Conservation (phyloP, 495 filamentous ascomycete species). For the Apodospora peruviana region DNA sequence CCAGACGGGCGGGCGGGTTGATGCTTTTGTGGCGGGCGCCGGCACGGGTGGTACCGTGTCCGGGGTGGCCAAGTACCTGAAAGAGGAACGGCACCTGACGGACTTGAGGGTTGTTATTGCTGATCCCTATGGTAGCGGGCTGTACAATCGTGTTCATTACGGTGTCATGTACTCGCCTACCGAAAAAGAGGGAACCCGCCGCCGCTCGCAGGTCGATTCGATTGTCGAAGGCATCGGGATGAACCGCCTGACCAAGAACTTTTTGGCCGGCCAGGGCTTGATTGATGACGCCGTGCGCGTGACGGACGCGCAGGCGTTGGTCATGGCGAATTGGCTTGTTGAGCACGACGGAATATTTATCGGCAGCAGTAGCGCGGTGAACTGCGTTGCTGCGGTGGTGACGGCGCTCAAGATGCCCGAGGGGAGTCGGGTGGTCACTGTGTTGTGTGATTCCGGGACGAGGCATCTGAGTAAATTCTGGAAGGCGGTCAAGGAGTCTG, state of each 20-base stretch:
- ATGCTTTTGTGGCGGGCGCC: conserved; percentile 93
- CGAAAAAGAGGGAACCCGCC: conserved; percentile 83
- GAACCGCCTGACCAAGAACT: conserved; percentile 86
- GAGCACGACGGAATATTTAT: conserved; percentile 95
- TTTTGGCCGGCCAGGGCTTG: conserved; percentile 75
- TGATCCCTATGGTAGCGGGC: conserved; percentile 88
- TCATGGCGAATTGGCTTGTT: conserved; percentile 91
- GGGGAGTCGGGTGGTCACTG: conserved; percentile 78
- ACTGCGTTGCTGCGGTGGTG: conserved; percentile 85
- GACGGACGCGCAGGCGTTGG: conserved; percentile 83
- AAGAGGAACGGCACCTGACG: conserved; percentile 42
- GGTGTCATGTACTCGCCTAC: conserved; percentile 92
- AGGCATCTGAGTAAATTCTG: conserved; percentile 94
- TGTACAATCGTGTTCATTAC: conserved; percentile 84
- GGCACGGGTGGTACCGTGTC: conserved; percentile 93
- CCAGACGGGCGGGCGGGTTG: conserved; percentile 70
- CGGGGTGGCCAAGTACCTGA: conserved; percentile 77
- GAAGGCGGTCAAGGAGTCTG: conserved; percentile 71
- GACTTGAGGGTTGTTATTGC: conserved; percentile 74
- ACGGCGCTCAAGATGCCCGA: conserved; percentile 61
- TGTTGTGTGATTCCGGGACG: conserved; percentile 87
- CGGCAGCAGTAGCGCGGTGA: conserved; percentile 91
- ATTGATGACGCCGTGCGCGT: conserved; percentile 89
- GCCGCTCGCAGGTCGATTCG: conserved; percentile 87
- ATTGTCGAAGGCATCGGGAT: conserved; percentile 96